Percentiles rank a stretch among this genome's conserved stretches.
phyloP scores from a whole-genome alignment of 768 basidiomycete species.

The Calocybe gangraenosa region DNA sequence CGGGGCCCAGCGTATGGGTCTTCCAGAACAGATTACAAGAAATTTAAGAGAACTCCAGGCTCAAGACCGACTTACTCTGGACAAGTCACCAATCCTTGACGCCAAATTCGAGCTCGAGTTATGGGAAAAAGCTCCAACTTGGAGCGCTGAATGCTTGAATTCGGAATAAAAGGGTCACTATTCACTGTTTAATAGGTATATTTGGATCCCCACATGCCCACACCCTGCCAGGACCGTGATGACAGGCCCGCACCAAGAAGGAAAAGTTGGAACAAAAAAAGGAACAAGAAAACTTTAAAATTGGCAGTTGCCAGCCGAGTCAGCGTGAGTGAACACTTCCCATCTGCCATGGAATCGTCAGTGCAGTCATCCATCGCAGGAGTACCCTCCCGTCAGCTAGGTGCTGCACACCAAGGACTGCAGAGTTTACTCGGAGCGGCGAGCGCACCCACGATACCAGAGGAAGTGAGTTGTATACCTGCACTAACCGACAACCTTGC shows the following conservation, averaged over 20 bases:
- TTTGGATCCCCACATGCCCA: background rate
- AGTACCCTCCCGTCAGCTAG: conserved; percentile 29
- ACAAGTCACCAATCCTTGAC: no score
- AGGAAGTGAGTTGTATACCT: conserved; percentile 9
- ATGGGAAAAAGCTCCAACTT: no score
- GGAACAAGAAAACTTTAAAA: background rate
- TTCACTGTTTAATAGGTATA: background rate
- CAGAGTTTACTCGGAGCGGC: conserved; percentile 18
- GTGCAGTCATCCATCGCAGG: conserved; percentile 82
- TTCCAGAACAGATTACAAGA: no score
- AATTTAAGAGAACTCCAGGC: no score
- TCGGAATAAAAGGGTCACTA: background rate
- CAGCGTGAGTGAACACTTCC: conserved; percentile 7
- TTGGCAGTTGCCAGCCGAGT: conserved; percentile 14
- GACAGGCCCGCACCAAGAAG: background rate
- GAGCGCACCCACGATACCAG: conserved; percentile 22
- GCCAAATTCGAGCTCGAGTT: no score
- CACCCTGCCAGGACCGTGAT: background rate
- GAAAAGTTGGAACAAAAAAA: background rate
- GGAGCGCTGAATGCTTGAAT: no score
- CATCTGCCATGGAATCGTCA: conserved; percentile 39
- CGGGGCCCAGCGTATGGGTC: no score
- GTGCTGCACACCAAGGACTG: conserved; percentile 11
- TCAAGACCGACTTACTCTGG: no score
- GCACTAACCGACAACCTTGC: background rate